A percentile compares a stretch with the other conserved stretches of the same genome.
Conservation (phyloP, 208 protist species). For the Leishmania tarentolae region DNA sequence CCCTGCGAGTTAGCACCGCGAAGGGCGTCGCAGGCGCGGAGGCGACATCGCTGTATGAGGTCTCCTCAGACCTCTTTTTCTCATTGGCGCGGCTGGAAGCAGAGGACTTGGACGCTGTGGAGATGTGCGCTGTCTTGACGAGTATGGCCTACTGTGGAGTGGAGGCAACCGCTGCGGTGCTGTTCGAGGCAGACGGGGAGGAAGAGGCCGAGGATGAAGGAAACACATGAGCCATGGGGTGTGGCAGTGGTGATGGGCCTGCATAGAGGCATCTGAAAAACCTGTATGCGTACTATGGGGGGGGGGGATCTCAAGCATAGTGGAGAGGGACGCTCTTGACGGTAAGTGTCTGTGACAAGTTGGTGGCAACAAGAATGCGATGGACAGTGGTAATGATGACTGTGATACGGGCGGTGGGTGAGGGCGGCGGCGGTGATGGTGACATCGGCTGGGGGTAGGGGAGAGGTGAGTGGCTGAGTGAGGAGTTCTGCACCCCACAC, state of each 20-base stretch:
- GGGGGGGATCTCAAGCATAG: background rate
- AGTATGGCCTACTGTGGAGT: conserved; percentile 37
- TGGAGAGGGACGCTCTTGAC: background rate
- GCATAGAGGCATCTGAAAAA: background rate
- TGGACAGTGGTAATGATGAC: background rate
- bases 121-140: conserved; percentile 37
- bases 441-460: background rate
- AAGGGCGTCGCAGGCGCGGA: background rate
- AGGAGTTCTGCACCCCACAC: background rate
- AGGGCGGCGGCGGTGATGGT: background rate
- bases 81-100: conserved; percentile 33
- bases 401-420: background rate
- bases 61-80: conserved; percentile 31
- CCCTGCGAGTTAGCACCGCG: conserved; percentile 27
- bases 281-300: background rate
- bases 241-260: background rate
- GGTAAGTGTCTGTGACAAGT: background rate
- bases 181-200: conserved; percentile 26
- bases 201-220: conserved; percentile 5
- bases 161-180: conserved; percentile 25
- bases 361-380: background rate
- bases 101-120: conserved; percentile 39
- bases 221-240: background rate
- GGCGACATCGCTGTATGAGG: background rate
- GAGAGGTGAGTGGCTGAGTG: background rate